Percentiles rank a stretch among this genome's conserved stretches.
Conservation (phyloP, 306 rosid genomes). For the Lotus japonicus region DNA sequence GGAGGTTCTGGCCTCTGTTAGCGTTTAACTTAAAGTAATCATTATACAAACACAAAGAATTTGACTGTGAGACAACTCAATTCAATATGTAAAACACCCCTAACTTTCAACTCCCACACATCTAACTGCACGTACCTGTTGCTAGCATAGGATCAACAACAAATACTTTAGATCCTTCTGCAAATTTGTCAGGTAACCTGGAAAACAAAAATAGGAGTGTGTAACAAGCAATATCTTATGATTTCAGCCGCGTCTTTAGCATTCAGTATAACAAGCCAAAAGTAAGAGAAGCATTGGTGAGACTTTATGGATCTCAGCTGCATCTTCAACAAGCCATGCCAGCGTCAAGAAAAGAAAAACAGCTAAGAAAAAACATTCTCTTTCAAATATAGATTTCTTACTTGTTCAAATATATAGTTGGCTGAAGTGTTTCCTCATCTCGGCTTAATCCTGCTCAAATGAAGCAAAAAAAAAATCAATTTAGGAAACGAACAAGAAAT, state of each 20-base stretch:
- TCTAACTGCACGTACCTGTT: constrained; percentile 46
- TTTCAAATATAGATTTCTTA: constrained; percentile 30
- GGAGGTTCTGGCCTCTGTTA: too few relatives aligned
- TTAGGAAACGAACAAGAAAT: not conserved
- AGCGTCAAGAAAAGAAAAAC: not conserved
- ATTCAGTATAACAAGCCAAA: constrained; percentile 5
- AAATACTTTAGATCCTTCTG: constrained; percentile 72
- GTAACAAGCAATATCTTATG: too few relatives aligned
- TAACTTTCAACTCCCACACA: not conserved
- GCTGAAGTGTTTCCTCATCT: constrained; percentile 87
- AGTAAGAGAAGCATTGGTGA: not conserved
- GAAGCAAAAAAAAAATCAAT: constrained; percentile 13
- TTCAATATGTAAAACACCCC: not conserved
- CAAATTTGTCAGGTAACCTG: constrained; percentile 77
- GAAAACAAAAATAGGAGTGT: not conserved
- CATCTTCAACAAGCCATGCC: not conserved
- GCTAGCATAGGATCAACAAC: constrained; percentile 95
- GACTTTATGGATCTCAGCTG: not conserved
- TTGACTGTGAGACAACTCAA: not conserved
- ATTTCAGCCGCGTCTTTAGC: too few relatives aligned
- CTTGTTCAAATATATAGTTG: constrained; percentile 82
- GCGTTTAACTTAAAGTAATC: too few relatives aligned
- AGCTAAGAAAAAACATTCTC: not conserved
- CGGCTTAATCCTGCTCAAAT: constrained; percentile 60
- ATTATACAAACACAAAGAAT: not conserved